A percentile compares a stretch with the other conserved stretches of the same genome.
Conservation (phyloP, 805 yeast genomes). For the Candida insectorum region DNA sequence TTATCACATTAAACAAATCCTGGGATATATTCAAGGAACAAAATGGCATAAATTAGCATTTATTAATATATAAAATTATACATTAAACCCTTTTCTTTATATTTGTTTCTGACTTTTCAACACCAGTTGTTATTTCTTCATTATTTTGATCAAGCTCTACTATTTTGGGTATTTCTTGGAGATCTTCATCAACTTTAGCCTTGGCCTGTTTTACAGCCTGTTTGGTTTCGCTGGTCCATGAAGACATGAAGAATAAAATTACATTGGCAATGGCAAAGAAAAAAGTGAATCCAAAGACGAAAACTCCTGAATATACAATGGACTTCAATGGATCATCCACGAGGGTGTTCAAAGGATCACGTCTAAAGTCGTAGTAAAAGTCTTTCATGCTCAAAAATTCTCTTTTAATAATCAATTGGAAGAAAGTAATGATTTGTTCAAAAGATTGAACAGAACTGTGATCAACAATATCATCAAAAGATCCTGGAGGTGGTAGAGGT, state of each 20-base stretch:
- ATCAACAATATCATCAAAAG: slow-evolving; percentile 32
- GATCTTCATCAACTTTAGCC: slow-evolving; percentile 1
- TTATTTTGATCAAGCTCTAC: slow-evolving; percentile 10
- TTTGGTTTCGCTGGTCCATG: slow-evolving; percentile 9
- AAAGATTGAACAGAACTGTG: slow-evolving; percentile 13
- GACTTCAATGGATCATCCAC: slow-evolving; percentile 49
- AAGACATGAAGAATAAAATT: slow-evolving; percentile 22
- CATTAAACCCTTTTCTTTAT: slow-evolving; percentile 3
- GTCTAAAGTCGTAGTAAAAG: slow-evolving; percentile 36
- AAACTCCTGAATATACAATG: slow-evolving; percentile 41
- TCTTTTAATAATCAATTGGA: slow-evolving; percentile 15
- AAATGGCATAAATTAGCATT: slow-evolving; percentile 29
- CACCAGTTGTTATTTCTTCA: slow-evolving; percentile 4
- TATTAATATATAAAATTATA: neutral
- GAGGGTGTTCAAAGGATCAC: slow-evolving; percentile 45
- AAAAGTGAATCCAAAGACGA: slow-evolving; percentile 39
- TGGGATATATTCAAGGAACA: slow-evolving; percentile 80
- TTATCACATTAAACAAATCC: slow-evolving; percentile 76
- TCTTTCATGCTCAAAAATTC: slow-evolving; percentile 24
- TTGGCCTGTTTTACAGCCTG: slow-evolving; percentile 7
- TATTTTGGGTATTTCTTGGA: slow-evolving; percentile 8
- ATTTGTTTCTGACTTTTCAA: neutral
- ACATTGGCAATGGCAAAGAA: slow-evolving; percentile 42
- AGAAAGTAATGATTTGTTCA: slow-evolving; percentile 14
- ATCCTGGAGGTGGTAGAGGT: slow-evolving; percentile 43